These are phyloP conservation scores for Globisporangium apiculatum DNA, from an alignment of 352 stramenopile species.

Conservation along the genomic window DNA sequence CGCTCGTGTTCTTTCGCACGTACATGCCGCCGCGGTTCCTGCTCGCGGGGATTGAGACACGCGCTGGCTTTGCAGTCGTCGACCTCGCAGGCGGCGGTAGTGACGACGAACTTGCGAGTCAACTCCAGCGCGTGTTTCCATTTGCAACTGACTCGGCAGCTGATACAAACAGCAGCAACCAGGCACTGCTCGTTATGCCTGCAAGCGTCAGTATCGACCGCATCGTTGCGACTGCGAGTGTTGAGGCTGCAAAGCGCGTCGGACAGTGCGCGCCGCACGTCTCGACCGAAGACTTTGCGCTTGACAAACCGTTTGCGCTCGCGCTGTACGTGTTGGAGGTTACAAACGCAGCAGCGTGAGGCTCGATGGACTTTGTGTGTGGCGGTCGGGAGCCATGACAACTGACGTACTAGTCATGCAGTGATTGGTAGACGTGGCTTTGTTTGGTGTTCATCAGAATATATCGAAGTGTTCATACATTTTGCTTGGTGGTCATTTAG, in stretches of 20 bases:
- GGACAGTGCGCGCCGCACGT: constrained; percentile 49
- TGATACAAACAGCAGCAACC: too few species aligned
- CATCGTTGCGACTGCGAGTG: constrained; percentile 12
- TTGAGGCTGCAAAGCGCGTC: constrained; percentile 10
- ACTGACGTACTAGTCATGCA: too few species aligned
- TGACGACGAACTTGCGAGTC: not conserved
- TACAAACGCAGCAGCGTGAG: not conserved
- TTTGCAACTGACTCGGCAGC: not conserved
- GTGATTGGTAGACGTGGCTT: too few species aligned
- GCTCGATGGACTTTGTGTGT: too few species aligned
- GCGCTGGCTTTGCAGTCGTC: constrained; percentile 30
- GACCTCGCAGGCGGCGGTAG: constrained; percentile 38
- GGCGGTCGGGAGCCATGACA: too few species aligned
- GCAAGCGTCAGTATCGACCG: constrained; percentile 28
- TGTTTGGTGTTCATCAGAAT: too few species aligned
- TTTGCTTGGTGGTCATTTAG: too few species aligned
- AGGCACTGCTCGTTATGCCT: constrained; percentile 33
- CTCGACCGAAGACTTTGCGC: constrained; percentile 47
- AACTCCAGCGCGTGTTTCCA: constrained; percentile 7
- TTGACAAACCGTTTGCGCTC: constrained; percentile 34
- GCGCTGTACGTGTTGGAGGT: constrained; percentile 29
- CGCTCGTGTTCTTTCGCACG: constrained; percentile 63
- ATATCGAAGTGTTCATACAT: too few species aligned
- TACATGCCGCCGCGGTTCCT: constrained; percentile 81
- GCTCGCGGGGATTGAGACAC: constrained; percentile 20